Percentiles rank a stretch among this genome's conserved stretches.
Evolutionary conservation across 768 basidiomycete genomes (phyloP).

Genomic region (Gymnopilus junonius): DNA sequence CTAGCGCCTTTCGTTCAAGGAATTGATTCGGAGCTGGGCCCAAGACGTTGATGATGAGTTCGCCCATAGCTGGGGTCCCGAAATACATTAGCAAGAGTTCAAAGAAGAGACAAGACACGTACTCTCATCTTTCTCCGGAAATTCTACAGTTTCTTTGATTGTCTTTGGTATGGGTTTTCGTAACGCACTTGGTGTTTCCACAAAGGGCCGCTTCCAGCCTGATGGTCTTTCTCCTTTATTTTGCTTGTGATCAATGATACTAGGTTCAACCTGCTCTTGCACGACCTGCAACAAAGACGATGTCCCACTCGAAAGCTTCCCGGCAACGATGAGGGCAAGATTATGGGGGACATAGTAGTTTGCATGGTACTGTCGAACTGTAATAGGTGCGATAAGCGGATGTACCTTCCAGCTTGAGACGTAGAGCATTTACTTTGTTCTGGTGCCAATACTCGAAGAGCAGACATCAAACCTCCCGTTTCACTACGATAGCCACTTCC

Average conservation of each 20-base stretch:
- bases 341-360: slow-evolving; percentile 96
- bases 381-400: slow-evolving; percentile 1
- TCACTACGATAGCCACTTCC: slow-evolving; percentile 93
- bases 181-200: slow-evolving; percentile 83
- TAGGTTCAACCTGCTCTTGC: slow-evolving; percentile 83
- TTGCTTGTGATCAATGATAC: slow-evolving; percentile 75
- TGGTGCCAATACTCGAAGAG: slow-evolving; percentile 80
- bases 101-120: slow-evolving; percentile 14
- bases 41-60: slow-evolving; percentile 75
- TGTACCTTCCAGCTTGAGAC: background rate
- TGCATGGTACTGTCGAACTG: slow-evolving; percentile 89
- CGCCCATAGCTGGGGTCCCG: slow-evolving; percentile 64
- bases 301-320: slow-evolving; percentile 81
- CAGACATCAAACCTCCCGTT: slow-evolving; percentile 95
- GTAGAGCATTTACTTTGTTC: slow-evolving; percentile 73
- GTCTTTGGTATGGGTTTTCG: slow-evolving; percentile 55
- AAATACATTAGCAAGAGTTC: background rate
- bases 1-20: slow-evolving; percentile 81
- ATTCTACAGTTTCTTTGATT: slow-evolving; percentile 74
- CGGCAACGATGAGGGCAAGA: slow-evolving; percentile 84
- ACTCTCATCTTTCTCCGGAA: slow-evolving; percentile 97
- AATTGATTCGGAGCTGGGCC: slow-evolving; percentile 79
- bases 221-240: slow-evolving; percentile 68
- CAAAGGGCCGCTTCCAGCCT: slow-evolving; percentile 93
- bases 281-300: slow-evolving; percentile 78